A percentile compares a stretch with the other conserved stretches of the same genome.
phyloP scores from a whole-genome alignment of 345 rosid genomes.

The Erysimum cheiranthoides region DNA sequence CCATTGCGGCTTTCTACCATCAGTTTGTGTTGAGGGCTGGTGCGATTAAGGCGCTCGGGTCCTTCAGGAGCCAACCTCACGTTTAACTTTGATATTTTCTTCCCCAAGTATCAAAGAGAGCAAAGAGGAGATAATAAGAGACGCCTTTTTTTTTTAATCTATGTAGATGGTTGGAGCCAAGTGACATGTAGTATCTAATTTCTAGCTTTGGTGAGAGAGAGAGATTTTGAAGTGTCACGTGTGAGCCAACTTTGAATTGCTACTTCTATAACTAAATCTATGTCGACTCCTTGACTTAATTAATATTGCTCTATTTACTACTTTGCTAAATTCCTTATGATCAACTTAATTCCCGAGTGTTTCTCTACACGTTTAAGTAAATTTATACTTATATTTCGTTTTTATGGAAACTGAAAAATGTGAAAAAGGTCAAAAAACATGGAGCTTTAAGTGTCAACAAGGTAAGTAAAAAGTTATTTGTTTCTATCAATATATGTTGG shows the following conservation, averaged over 20 bases:
- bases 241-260: conserved; percentile 31
- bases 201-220: conserved; percentile 38
- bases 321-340: conserved; percentile 7
- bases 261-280: conserved; percentile 21
- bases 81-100: conserved; percentile 34
- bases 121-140: conserved; percentile 24
- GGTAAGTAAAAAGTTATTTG: neutral
- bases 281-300: conserved; percentile 4
- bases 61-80: conserved; percentile 61
- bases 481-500: neutral
- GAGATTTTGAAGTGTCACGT: conserved; percentile 20
- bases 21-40: conserved; percentile 65
- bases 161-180: conserved; percentile 37
- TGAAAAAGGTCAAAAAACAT: neutral
- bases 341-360: neutral
- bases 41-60: conserved; percentile 59
- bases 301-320: neutral
- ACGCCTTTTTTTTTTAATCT: neutral
- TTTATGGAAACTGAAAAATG: too few species aligned
- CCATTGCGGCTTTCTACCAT: conserved; percentile 69
- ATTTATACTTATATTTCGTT: neutral
- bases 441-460: neutral
- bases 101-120: conserved; percentile 25
- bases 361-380: neutral
- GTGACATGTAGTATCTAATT: conserved; percentile 31